phyloP scores from a whole-genome alignment of 768 basidiomycete genomes.

The Rhodotorula diobovata region DNA sequence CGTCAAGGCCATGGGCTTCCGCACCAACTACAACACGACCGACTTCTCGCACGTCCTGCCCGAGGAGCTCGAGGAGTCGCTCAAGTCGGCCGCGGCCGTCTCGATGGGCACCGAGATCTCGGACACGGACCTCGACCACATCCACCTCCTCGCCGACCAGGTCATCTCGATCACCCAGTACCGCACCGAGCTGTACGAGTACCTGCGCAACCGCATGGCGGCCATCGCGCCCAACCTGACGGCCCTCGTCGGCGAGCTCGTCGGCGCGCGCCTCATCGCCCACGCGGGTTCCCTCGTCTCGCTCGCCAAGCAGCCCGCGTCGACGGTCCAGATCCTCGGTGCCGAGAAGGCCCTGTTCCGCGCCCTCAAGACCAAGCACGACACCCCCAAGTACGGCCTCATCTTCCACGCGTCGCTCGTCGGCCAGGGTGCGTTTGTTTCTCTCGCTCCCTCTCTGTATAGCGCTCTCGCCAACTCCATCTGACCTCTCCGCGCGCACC shows the following conservation, averaged over 20 bases:
- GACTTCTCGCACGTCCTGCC: slow-evolving; percentile 86
- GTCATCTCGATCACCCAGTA: slow-evolving; percentile 94
- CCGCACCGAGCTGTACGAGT: slow-evolving; percentile 89
- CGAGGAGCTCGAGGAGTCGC: slow-evolving; percentile 89
- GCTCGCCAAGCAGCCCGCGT: slow-evolving; percentile 54
- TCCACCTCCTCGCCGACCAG: slow-evolving; percentile 93
- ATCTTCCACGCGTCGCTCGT: slow-evolving; percentile 75
- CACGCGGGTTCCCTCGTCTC: slow-evolving; percentile 52
- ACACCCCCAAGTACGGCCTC: slow-evolving; percentile 81
- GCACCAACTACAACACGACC: slow-evolving; percentile 82
- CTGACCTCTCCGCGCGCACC: too few relatives aligned
- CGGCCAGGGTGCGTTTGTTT: slow-evolving; percentile 43
- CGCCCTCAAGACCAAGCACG: slow-evolving; percentile 54
- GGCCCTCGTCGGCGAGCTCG: slow-evolving; percentile 71
- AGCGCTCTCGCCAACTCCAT: too few relatives aligned
- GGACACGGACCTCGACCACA: slow-evolving; percentile 92
- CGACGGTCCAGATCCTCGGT: slow-evolving; percentile 53
- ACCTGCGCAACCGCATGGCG: slow-evolving; percentile 94
- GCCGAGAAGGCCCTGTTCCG: slow-evolving; percentile 54
- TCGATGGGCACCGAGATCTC: slow-evolving; percentile 99
- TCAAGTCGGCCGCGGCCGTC: slow-evolving; percentile 93
- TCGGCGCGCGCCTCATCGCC: slow-evolving; percentile 68
- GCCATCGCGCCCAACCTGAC: slow-evolving; percentile 98
- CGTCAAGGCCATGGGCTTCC: slow-evolving; percentile 90
- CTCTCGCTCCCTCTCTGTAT: too few relatives aligned